Evolutionary conservation across 306 rosid genomes (phyloP).

Genomic region (Acacia melanoxylon): DNA sequence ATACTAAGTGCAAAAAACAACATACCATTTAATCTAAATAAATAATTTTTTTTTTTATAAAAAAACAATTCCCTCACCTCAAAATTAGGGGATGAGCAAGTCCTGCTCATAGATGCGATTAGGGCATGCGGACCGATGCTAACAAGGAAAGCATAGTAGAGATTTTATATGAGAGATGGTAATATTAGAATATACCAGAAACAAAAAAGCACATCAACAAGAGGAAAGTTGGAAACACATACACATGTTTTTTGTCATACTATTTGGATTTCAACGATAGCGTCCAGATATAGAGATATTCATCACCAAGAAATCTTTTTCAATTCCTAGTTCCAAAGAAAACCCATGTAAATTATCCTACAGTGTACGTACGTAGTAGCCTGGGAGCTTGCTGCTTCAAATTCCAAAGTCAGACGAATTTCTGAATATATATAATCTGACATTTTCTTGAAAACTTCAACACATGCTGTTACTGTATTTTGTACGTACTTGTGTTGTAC

Average conservation of each 20-base stretch:
- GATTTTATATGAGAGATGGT: too few relatives aligned
- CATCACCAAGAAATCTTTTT: not conserved
- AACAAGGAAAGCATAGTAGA: too few relatives aligned
- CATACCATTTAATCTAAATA: too few relatives aligned
- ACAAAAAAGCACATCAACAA: not conserved
- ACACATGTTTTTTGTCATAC: not conserved
- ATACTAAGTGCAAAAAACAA: accelerated
- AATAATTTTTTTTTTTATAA: too few relatives aligned
- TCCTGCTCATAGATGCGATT: too few relatives aligned
- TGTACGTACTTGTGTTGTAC: not conserved
- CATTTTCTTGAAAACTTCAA: not conserved
- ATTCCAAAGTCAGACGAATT: not conserved
- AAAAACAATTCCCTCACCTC: too few relatives aligned
- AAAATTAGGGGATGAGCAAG: too few relatives aligned
- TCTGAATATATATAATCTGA: not conserved
- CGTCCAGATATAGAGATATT: not conserved
- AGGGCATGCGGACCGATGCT: too few relatives aligned
- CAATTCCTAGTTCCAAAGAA: not conserved
- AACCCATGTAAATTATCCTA: too few relatives aligned
- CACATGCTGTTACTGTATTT: not conserved
- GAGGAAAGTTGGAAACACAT: not conserved
- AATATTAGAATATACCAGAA: not conserved
- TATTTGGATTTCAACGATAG: not conserved
- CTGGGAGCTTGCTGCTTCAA: not conserved
- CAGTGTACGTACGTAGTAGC: not conserved